Base-by-base conservation (phyloP, 148 eudicot genomes). In the Vaccinium corymbosum region DNA sequence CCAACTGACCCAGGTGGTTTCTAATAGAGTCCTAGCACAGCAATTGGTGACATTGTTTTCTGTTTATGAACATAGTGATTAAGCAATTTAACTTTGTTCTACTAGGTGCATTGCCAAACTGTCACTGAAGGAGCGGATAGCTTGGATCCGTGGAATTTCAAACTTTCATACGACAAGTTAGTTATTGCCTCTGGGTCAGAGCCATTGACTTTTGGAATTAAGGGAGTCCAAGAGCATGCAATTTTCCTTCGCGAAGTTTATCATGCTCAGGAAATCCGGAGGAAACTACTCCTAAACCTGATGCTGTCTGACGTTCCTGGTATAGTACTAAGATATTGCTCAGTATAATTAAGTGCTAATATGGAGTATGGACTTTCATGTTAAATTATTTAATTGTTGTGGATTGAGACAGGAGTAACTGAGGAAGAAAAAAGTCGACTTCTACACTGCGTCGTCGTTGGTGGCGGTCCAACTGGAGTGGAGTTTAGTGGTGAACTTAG, bases 391-490 rank as follows among this genome's bases (percentile, higher is more conserved):
- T 62, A 32, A 46, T 82, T 25, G 81, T 27, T 84, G 76, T 77
- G 71, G 59, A 71, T 64, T 83, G 87, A 48, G 25, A 48, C 79
- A 95, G 99, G 99, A 81, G 86, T 97, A 16, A 76, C 89, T 29
- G 99, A 92, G 80, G 98, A 95, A 90, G 98, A 95, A 87, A 94
- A 92, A 82, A 85, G 88, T 19, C 91, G 95, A 87, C 92, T 95
- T 71, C 88, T 97, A 49, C 98, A 95, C 75, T 97, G 96, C 74
- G 99, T 97, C 84, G 97, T 97, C 77, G 98, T 97, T 78, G 99
- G 99, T 59, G 99, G 99, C 77, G 98, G 99, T 84, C 99, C 99
- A 1, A 95, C 99, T 6, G 99, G 99, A 68, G 99, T 97, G 79
- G 99, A 97, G 90, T 95, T 97, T 79, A 95, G 98, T 66, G 98